Evolutionary conservation across 345 rosid genomes (phyloP).

Genomic region (Brassica juncea): DNA sequence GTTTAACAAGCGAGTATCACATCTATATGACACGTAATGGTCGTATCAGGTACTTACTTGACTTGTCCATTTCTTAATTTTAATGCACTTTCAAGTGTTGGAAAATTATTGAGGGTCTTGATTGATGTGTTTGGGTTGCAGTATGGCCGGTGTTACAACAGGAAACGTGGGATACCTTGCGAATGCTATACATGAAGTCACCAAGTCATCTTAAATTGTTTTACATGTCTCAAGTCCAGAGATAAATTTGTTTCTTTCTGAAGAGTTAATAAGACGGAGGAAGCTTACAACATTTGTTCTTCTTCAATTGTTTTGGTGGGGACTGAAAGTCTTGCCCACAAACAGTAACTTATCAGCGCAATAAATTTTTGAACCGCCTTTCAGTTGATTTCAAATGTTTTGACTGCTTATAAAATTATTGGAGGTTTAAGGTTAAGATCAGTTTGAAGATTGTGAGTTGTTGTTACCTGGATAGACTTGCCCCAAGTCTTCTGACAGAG

Average conservation of each 20-base stretch:
- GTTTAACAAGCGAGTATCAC: constrained; percentile 70
- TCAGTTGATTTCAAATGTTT: not conserved
- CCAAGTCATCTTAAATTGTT: constrained; percentile 48
- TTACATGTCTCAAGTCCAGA: not conserved
- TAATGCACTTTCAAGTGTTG: constrained; percentile 4
- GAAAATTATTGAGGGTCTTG: constrained; percentile 9
- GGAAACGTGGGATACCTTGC: constrained; percentile 85
- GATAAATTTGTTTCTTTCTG: not conserved
- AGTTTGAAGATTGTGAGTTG: not conserved
- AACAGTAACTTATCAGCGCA: constrained; percentile 10
- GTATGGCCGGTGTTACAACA: constrained; percentile 94
- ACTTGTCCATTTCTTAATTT: not conserved
- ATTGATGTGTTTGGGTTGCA: constrained; percentile 44
- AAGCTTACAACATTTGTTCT: not conserved
- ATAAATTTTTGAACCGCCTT: not conserved
- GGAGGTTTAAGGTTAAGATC: not conserved
- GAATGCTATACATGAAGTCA: constrained; percentile 79
- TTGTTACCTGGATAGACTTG: not conserved
- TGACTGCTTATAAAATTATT: not conserved
- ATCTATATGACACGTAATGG: constrained; percentile 94
- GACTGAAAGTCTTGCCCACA: constrained; percentile 19
- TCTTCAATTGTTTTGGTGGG: constrained; percentile 31
- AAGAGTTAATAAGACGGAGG: constrained; percentile 24
- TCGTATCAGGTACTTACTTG: constrained; percentile 66
- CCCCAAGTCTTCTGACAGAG: not conserved